A percentile compares a stretch with the other conserved stretches of the same genome.
Evolutionary conservation across 352 stramenopile genomes (phyloP).

Genomic region (Achlya hypogyna): DNA sequence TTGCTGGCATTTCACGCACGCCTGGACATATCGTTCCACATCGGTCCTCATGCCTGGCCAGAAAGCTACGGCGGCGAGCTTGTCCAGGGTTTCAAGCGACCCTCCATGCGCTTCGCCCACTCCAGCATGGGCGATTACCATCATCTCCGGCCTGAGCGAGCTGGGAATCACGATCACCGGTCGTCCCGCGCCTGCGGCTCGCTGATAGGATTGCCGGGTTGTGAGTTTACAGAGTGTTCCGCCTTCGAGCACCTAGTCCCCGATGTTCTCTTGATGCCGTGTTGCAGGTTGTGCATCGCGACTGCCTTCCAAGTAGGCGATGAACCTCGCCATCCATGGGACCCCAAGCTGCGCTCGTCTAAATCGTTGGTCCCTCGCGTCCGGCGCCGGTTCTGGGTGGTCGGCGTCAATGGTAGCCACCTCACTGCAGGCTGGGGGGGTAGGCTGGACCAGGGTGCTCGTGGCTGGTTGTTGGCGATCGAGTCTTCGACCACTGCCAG

Average conservation of each 20-base stretch:
- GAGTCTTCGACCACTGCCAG: not conserved
- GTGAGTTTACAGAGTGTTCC: not conserved
- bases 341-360: not conserved
- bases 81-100: not conserved
- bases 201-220: not conserved
- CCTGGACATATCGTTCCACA: not conserved
- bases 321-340: not conserved
- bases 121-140: not conserved
- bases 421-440: too few relatives aligned
- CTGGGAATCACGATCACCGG: not conserved
- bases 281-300: not conserved
- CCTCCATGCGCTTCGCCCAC: not conserved
- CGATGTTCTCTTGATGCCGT: not conserved
- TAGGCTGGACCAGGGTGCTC: too few relatives aligned
- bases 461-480: not conserved
- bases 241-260: not conserved
- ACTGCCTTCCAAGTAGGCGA: not conserved
- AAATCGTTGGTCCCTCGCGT: not conserved
- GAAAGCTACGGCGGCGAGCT: not conserved
- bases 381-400: too few relatives aligned
- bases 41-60: not conserved
- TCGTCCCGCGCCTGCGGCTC: not conserved
- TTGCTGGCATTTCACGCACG: not conserved
- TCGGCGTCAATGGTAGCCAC: too few relatives aligned
- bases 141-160: not conserved